phyloP scores from a whole-genome alignment of 2,329 filamentous ascomycete genomes.

The Cladophialophora psammophila region DNA sequence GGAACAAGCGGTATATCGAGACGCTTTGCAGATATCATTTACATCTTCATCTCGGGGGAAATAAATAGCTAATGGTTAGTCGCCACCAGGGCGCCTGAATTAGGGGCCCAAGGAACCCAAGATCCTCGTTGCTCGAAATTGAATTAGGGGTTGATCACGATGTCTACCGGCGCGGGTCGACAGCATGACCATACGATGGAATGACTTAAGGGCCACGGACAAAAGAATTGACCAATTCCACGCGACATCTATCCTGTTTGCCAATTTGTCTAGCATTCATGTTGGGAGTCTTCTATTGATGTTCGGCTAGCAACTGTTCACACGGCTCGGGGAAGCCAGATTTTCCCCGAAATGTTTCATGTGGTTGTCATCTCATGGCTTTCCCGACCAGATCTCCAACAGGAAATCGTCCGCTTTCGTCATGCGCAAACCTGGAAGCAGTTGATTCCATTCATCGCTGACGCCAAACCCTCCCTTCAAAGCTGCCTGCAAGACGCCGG shows the following conservation, averaged over 20 bases:
- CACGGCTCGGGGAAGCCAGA: background rate
- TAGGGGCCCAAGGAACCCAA: no score
- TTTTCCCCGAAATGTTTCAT: background rate
- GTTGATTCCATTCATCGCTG: constrained; percentile 47
- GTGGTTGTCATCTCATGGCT: constrained; percentile 1
- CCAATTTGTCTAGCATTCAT: no score
- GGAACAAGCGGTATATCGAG: constrained; percentile 12
- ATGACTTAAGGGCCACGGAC: no score
- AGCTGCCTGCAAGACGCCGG: constrained; percentile 42
- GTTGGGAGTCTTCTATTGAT: no score
- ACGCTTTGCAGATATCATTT: constrained; percentile 13
- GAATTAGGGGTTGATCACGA: no score
- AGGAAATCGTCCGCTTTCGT: constrained; percentile 44
- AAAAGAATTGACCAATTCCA: no score
- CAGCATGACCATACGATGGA: no score
- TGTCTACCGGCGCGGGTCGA: no score
- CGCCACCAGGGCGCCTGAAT: no score
- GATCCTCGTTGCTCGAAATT: no score
- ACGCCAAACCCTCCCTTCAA: constrained; percentile 41
- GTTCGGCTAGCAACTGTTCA: no score
- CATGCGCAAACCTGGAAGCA: constrained; percentile 49
- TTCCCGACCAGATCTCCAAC: constrained; percentile 39
- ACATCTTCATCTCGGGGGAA: constrained; percentile 9
- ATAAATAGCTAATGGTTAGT: background rate
- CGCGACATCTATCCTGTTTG: no score